Evolutionary conservation across 2,329 filamentous ascomycete species (phyloP), one percentile per base, ranked within the genome.

Genomic region (Chaetomium strumarium): DNA sequence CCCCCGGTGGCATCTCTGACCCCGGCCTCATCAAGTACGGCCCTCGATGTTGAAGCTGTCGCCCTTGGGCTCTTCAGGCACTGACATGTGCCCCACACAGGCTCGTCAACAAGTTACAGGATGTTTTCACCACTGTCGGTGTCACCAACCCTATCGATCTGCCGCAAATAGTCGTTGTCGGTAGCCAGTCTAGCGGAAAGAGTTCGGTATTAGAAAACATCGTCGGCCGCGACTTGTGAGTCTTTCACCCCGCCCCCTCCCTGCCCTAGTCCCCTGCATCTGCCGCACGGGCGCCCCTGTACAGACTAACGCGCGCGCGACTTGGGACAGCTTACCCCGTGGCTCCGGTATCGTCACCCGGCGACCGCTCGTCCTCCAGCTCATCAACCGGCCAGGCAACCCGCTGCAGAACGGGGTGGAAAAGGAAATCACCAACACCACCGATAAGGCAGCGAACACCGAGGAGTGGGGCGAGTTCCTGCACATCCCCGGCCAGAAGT

Each of bases 381-480:
- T 99, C 64, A 96, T 99, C 81, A 97, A 99, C 79, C 86, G 89
- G 58, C 76, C 86, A 14, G 72, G 84, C 46, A 66, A 73, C 16
- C 63, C 73, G 45, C 81, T 87, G 66, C 66, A 83, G 56, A 96
- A 96, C 70, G 90, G 90, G 51, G 79, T 84, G 54, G 79, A 81
- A 46, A 79, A 84, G 34, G 81, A 86, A 56, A 67, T 90, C 62
- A 72, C 81, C 55, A 75, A 77, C 54, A 84, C 81, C 51, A 83
- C 79, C 60, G 93, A 97, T 72, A 87, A 88, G 70, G 87, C 90
- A 62, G 89, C 91, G 65, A 99, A 99, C 71, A 72, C 81, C 17
- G 90, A 97, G 67, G 93, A 99, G 72, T 99, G 95, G 89, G 93
- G 92, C 76, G 93, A 99, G 77, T 99, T 99, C 73, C 78, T 99